Percentiles rank a stretch among this genome's conserved stretches.
phyloP scores from a whole-genome alignment of 192 early-diverging fungal genomes.

The Phlyctochytrium planicorne region DNA sequence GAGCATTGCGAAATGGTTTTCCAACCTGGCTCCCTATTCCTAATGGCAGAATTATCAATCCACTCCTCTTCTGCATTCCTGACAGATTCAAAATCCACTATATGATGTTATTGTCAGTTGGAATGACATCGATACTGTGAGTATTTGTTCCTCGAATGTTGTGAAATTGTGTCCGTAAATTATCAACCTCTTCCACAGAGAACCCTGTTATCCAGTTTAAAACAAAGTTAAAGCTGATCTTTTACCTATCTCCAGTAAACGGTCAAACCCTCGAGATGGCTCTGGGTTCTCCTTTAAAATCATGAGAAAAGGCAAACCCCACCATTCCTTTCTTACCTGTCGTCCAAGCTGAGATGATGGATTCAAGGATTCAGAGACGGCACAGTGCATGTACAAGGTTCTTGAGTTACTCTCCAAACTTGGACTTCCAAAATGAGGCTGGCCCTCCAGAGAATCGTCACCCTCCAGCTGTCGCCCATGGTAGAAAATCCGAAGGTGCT shows the following conservation, averaged over 20 bases:
- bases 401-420: too few species aligned
- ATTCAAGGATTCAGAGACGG: too few species aligned
- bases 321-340: too few species aligned
- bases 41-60: constrained; percentile 18
- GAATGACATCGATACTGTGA: too few species aligned
- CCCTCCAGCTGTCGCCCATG: too few species aligned
- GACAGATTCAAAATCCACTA: not conserved
- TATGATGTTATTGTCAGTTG: not conserved
- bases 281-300: too few species aligned
- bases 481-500: too few species aligned
- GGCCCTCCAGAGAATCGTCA: too few species aligned
- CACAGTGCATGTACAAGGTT: too few species aligned
- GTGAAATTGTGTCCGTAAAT: constrained; percentile 26
- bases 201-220: constrained; percentile 11
- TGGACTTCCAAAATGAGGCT: too few species aligned
- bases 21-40: not conserved
- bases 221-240: not conserved
- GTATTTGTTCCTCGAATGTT: constrained; percentile 19
- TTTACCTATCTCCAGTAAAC: constrained; percentile 5
- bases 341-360: too few species aligned
- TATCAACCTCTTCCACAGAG: constrained; percentile 13
- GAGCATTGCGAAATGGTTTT: not conserved
- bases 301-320: too few species aligned
- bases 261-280: not conserved
- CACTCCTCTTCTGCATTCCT: constrained; percentile 29